These are phyloP conservation scores for Cubamyces lactineus DNA, from an alignment of 768 basidiomycete genomes.

Conservation along the genomic window DNA sequence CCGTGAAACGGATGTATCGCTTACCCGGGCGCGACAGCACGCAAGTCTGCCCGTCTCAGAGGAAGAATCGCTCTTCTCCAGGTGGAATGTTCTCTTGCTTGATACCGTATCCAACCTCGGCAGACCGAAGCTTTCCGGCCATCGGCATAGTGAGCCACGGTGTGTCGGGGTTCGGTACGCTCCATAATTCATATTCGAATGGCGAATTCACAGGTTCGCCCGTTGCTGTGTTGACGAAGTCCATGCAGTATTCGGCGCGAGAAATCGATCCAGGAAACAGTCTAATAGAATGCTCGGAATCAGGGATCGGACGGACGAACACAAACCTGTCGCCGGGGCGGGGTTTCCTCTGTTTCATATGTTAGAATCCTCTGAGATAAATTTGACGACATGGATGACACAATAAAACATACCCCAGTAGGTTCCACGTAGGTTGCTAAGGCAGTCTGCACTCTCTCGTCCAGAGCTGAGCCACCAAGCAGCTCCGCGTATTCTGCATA, in stretches of 20 bases:
- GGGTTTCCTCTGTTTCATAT: not conserved
- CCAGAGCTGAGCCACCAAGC: not conserved
- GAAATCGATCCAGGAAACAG: not conserved
- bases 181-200: not conserved
- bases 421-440: not conserved
- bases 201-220: slow-evolving; percentile 6
- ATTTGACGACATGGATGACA: too few relatives aligned
- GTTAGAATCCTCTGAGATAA: too few relatives aligned
- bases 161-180: not conserved
- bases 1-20: not conserved
- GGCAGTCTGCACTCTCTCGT: not conserved
- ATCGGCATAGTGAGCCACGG: not conserved
- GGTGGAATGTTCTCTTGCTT: slow-evolving; percentile 2
- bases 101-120: not conserved
- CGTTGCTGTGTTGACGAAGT: slow-evolving; percentile 1
- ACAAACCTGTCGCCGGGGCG: not conserved
- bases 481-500: not conserved
- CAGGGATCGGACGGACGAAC: not conserved
- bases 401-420: not conserved
- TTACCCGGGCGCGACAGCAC: not conserved
- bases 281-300: not conserved
- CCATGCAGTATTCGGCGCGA: slow-evolving; percentile 3
- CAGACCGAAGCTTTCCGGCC: not conserved
- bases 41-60: slow-evolving; percentile 5
- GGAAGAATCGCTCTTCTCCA: slow-evolving; percentile 4